Evolutionary conservation across 169 alveolate genomes (phyloP).

Genomic region (Theileria sp.): DNA sequence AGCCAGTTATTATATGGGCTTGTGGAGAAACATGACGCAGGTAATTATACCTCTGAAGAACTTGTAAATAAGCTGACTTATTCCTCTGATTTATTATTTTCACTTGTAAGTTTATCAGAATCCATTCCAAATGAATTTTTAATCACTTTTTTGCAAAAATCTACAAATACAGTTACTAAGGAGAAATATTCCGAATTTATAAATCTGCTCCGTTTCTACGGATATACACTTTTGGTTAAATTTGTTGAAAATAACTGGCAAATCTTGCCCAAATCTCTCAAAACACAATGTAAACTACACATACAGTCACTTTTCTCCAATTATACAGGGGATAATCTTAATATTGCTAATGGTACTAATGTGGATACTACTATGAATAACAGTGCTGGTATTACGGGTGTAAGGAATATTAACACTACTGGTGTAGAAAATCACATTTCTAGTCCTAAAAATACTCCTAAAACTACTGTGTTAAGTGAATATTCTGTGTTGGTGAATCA

Average conservation of each 20-base stretch:
- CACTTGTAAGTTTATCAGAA: slow-evolving; percentile 46
- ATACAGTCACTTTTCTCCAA: slow-evolving; percentile 39
- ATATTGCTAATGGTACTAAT: background rate
- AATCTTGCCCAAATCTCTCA: slow-evolving; percentile 20
- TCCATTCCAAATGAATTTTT: slow-evolving; percentile 39
- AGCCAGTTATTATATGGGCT: slow-evolving; percentile 47
- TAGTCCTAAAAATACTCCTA: background rate
- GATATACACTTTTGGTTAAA: slow-evolving; percentile 64
- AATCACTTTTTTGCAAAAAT: slow-evolving; percentile 32
- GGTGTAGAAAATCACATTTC: background rate
- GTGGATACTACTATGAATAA: background rate
- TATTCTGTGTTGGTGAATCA: slow-evolving; percentile 51
- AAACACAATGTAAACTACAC: slow-evolving; percentile 28
- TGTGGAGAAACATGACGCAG: slow-evolving; percentile 48
- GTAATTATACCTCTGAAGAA: slow-evolving; percentile 17
- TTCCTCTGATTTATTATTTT: slow-evolving; percentile 38
- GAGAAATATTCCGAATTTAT: slow-evolving; percentile 59
- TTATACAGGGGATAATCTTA: background rate
- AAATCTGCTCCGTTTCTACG: slow-evolving; percentile 61
- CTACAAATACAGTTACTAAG: slow-evolving; percentile 48
- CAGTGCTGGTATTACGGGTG: background rate
- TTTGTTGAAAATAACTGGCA: slow-evolving; percentile 64
- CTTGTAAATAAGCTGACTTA: slow-evolving; percentile 29
- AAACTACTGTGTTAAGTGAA: slow-evolving; percentile 46
- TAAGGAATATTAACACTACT: background rate